Base-by-base conservation (phyloP, 306 rosid species). In the Castanea crenata region DNA sequence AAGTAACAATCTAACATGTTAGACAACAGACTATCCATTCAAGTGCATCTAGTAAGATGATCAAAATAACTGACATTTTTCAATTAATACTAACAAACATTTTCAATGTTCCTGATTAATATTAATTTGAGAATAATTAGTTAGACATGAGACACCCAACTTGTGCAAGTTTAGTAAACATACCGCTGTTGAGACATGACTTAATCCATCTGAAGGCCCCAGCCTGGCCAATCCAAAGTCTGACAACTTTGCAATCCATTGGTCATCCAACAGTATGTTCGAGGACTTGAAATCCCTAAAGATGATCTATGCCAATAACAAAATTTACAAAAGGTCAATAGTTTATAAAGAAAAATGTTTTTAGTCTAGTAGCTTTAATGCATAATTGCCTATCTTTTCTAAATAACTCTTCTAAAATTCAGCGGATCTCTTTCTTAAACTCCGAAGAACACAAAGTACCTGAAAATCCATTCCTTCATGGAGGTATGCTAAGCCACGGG, bases 391-490 rank as follows among this genome's bases (percentile, higher is more conserved):
- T 31, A 32, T 63, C 44, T 58, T 58, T 58, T 58, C 64, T 21
- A 27, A 63, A 31, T 31, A 29, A 9, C 32, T 64, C 21, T 29
- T 3, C 70, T 16, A 64, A 64, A 64, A 14, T 10, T 67, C 14
- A 68, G 34, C 1, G 2, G 21, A 59, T 23, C 65, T 59, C 65
- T 21, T 59, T 20, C 25, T 27, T 9, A 59, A 49, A 35, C 27
- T 10, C 51, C 10, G 35, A n/a, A 68, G 25, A 71, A 41, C 18
- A 25, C 14, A 55, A 34, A 75, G 73, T 81, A 88, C 92, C 92
- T 88, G 92, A 83, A 89, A 89, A 35, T 89, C 92, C 92, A 89
- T 89, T 76, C 87, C 92, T 83, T 89, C 92, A n/a, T 89, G 92
- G n/a, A 89, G 92, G 77, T 89, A 89, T 5, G 88, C 87, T 71